Evolutionary conservation across 139 green algal species (phyloP).

Genomic region (Chlorella vulgaris): DNA sequence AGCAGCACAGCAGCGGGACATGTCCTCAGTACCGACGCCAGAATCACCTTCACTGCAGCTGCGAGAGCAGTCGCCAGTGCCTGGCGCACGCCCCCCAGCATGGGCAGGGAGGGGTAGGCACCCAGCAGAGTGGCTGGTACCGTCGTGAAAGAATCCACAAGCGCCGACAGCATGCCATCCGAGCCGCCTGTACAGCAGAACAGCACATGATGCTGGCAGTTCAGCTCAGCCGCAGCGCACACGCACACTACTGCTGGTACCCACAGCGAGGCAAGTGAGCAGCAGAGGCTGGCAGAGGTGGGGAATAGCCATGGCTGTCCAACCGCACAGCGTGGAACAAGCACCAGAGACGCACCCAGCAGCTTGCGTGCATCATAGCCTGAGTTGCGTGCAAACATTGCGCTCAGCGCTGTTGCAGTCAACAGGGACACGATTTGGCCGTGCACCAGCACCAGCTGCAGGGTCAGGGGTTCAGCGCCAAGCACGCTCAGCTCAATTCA

Average conservation of each 20-base stretch:
- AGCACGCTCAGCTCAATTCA: too few species aligned
- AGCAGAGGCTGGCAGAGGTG: too few species aligned
- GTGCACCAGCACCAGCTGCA: conserved; percentile 42
- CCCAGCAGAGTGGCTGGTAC: conserved; percentile 61
- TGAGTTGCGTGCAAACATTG: conserved; percentile 35
- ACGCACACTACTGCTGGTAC: too few species aligned
- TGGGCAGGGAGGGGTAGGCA: conserved; percentile 50
- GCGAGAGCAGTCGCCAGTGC: conserved; percentile 45
- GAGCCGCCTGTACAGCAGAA: conserved; percentile 39
- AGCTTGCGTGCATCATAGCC: conserved; percentile 41
- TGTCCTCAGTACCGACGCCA: neutral
- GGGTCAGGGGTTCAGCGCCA: too few species aligned
- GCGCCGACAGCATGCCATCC: conserved; percentile 40
- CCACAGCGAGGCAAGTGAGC: too few species aligned
- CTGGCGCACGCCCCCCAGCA: conserved; percentile 39
- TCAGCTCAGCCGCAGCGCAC: too few species aligned
- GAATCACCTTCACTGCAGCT: conserved; percentile 58
- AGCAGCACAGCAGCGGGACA: neutral
- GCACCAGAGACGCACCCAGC: conserved; percentile 3
- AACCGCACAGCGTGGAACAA: too few species aligned
- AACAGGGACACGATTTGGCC: conserved; percentile 39
- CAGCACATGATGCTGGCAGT: neutral
- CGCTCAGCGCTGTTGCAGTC: conserved; percentile 32
- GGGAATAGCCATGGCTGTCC: too few species aligned
- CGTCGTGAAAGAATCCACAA: conserved; percentile 44